Evolutionary conservation across 129 eudicot species (phyloP).

Genomic region (Tanacetum coccineum): DNA sequence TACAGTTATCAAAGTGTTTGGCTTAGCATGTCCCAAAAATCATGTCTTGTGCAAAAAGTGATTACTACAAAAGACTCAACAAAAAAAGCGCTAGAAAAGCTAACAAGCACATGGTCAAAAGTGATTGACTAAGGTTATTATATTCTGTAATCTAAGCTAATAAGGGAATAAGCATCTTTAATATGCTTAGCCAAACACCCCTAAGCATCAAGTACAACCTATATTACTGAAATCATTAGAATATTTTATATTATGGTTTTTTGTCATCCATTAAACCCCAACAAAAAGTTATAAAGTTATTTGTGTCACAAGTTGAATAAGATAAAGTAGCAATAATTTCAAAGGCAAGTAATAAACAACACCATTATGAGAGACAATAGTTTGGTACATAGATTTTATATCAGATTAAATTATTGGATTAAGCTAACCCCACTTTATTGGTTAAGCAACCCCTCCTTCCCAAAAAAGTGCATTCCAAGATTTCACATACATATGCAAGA

Average conservation of each 20-base stretch:
- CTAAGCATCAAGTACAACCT: background rate
- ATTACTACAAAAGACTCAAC: too few relatives aligned
- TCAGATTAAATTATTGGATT: background rate
- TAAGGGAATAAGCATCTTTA: too few relatives aligned
- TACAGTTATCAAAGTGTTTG: too few relatives aligned
- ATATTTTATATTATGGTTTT: constrained; percentile 4
- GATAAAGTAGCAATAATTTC: constrained; percentile 4
- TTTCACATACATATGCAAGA: background rate
- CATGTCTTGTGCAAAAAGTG: too few relatives aligned
- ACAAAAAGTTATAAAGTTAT: constrained; percentile 11
- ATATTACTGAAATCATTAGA: background rate
- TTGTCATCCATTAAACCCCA: constrained; percentile 1
- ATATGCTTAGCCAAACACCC: too few relatives aligned
- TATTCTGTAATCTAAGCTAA: too few relatives aligned
- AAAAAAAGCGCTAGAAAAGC: too few relatives aligned
- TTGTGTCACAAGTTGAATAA: constrained; percentile 14
- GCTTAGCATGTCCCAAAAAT: too few relatives aligned
- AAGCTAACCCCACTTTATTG: constrained; percentile 12
- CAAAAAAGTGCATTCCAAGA: constrained; percentile 6
- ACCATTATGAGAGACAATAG: constrained; percentile 8
- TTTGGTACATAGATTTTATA: constrained; percentile 10
- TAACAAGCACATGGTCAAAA: too few relatives aligned
- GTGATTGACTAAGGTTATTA: too few relatives aligned
- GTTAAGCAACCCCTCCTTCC: constrained; percentile 10
- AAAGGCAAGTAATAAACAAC: constrained; percentile 1